Conservation (phyloP, 2,329 filamentous ascomycete species). For the Aspergillus glaucus region DNA sequence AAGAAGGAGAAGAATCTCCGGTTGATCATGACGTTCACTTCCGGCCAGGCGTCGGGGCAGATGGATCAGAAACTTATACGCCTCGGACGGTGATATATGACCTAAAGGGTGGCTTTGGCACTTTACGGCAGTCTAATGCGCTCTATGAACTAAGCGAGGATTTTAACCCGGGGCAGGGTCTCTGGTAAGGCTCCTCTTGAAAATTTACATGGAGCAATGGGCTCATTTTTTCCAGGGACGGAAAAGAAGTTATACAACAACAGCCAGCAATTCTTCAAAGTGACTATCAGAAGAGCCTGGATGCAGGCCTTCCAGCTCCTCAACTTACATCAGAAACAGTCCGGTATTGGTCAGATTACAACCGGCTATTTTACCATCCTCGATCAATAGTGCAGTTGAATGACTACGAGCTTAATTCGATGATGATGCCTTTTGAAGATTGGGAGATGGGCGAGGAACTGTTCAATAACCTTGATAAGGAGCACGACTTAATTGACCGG, state of each 20-base stretch:
- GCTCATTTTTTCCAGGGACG: slow-evolving; percentile 47
- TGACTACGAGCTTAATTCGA: slow-evolving; percentile 77
- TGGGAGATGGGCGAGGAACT: slow-evolving; percentile 69
- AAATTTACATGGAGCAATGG: background rate
- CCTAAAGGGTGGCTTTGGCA: slow-evolving; percentile 87
- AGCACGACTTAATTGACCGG: slow-evolving; percentile 83
- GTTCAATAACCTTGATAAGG: slow-evolving; percentile 65
- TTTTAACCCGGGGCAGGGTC: slow-evolving; percentile 29
- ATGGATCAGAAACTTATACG: slow-evolving; percentile 85
- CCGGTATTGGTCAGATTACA: slow-evolving; percentile 97
- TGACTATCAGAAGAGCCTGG: slow-evolving; percentile 72
- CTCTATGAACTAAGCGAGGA: slow-evolving; percentile 62
- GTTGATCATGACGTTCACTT: slow-evolving; percentile 86
- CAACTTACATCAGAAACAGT: slow-evolving; percentile 63
- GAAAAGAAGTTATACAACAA: slow-evolving; percentile 61
- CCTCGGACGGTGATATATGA: slow-evolving; percentile 92
- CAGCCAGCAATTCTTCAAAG: slow-evolving; percentile 62
- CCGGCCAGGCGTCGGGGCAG: slow-evolving; percentile 70
- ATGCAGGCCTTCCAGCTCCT: slow-evolving; percentile 60
- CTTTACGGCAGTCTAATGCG: slow-evolving; percentile 78
- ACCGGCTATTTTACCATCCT: slow-evolving; percentile 85
- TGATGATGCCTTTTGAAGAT: slow-evolving; percentile 73
- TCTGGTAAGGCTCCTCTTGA: slow-evolving; percentile 36
- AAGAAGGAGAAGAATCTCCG: slow-evolving; percentile 56
- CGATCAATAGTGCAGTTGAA: slow-evolving; percentile 78